Percentiles rank a stretch among this genome's conserved stretches.
Evolutionary conservation across 176 grass and related monocot genomes (phyloP).

Genomic region (Triticum monococcum): DNA sequence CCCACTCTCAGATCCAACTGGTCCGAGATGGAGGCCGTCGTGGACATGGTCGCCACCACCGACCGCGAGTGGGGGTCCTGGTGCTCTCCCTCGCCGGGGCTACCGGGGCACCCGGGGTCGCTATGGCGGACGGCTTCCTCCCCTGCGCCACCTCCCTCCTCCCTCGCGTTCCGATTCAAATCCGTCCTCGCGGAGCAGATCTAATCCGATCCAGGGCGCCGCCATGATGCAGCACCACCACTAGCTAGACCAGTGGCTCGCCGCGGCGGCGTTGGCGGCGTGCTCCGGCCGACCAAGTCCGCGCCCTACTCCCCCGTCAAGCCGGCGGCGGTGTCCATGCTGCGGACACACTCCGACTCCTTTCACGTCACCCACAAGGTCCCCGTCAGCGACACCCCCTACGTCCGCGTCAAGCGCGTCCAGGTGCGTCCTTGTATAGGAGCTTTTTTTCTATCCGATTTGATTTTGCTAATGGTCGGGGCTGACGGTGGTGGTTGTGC

Average conservation of each 20-base stretch:
- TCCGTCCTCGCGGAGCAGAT: not conserved
- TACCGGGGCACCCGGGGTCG: too few relatives aligned
- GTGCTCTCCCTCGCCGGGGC: too few relatives aligned
- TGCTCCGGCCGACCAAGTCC: constrained; percentile 56
- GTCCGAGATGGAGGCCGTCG: too few relatives aligned
- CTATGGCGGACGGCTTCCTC: not conserved
- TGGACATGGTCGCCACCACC: too few relatives aligned
- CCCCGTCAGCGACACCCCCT: constrained; percentile 63
- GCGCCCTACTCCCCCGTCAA: constrained; percentile 82
- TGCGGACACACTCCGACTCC: constrained; percentile 54
- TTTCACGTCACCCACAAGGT: constrained; percentile 93
- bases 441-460: not conserved
- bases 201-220: not conserved
- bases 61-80: too few relatives aligned
- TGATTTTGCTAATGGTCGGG: not conserved
- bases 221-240: constrained; percentile 37
- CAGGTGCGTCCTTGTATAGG: too few relatives aligned
- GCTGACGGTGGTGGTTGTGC: not conserved
- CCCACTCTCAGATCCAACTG: too few relatives aligned
- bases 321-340: constrained; percentile 33
- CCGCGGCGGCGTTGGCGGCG: not conserved
- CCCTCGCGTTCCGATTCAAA: not conserved
- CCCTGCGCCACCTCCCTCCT: not conserved
- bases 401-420: too few relatives aligned
- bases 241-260: constrained; percentile 49